A percentile compares a stretch with the other conserved stretches of the same genome.
These are phyloP conservation scores for Tagetes patula DNA, from an alignment of 129 eudicot species.

Conservation along the genomic window DNA sequence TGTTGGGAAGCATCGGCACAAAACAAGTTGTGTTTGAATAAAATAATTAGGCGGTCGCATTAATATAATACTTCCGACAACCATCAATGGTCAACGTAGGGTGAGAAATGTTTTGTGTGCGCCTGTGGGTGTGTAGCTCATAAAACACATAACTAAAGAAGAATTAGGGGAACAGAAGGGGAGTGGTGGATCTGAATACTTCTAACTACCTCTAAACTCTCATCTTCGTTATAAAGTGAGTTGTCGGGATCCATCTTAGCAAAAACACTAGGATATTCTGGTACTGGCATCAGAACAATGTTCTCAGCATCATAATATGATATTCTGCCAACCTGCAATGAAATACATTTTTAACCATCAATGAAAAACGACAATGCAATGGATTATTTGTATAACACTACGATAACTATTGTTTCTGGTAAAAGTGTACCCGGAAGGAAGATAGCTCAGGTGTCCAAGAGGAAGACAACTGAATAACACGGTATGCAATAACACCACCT, in stretches of 20 bases:
- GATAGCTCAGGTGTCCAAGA: constrained; percentile 92
- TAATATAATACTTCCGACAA: too few relatives aligned
- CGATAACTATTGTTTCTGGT: neutral
- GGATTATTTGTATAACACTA: neutral
- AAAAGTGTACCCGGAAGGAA: constrained; percentile 55
- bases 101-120: too few relatives aligned
- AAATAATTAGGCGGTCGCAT: too few relatives aligned
- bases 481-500: constrained; percentile 87
- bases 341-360: neutral
- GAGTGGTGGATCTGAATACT: neutral
- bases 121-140: too few relatives aligned
- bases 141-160: neutral
- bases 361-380: neutral
- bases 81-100: too few relatives aligned
- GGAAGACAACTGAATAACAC: constrained; percentile 79
- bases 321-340: constrained; percentile 66
- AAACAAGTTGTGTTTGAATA: too few relatives aligned
- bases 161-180: too few relatives aligned
- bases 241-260: constrained; percentile 47
- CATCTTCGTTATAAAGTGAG: constrained; percentile 79
- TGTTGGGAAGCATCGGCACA: too few relatives aligned
- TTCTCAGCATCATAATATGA: constrained; percentile 40
- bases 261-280: constrained; percentile 60
- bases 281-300: constrained; percentile 52
- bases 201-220: constrained; percentile 71